A percentile compares a stretch with the other conserved stretches of the same genome.
phyloP scores from a whole-genome alignment of 2,329 filamentous ascomycete species.

The Teratosphaeriaceae sp. region DNA sequence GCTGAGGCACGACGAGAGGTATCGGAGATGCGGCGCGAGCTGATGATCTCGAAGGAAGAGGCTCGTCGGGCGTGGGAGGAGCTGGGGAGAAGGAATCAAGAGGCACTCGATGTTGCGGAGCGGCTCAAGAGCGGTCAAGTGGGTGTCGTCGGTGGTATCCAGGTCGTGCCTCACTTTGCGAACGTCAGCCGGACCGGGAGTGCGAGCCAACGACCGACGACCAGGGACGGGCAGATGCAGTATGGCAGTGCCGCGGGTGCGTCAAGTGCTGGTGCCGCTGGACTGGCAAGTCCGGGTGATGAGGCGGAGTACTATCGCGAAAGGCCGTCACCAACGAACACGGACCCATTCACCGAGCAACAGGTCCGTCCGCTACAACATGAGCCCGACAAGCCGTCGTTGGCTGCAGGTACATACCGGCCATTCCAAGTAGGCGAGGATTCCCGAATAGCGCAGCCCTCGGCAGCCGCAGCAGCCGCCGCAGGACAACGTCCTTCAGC shows the following conservation, averaged over 20 bases:
- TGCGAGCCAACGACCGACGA: slow-evolving; percentile 35
- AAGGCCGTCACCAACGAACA: slow-evolving; percentile 50
- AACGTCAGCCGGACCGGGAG: slow-evolving; percentile 30
- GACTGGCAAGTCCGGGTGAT: slow-evolving; percentile 24
- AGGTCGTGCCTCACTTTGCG: slow-evolving; percentile 65
- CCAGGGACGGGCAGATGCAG: slow-evolving; percentile 29
- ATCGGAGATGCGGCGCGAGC: slow-evolving; percentile 85
- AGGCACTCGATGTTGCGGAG: slow-evolving; percentile 78
- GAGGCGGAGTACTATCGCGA: slow-evolving; percentile 45
- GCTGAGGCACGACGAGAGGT: slow-evolving; percentile 38
- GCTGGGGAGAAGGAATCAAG: slow-evolving; percentile 83
- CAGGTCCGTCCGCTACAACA: slow-evolving; percentile 31
- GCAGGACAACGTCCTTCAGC: not conserved
- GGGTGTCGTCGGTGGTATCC: slow-evolving; percentile 84
- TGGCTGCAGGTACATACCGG: slow-evolving; percentile 26
- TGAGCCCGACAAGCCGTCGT: slow-evolving; percentile 31
- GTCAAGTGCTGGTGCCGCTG: slow-evolving; percentile 17
- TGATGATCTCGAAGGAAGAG: slow-evolving; percentile 93
- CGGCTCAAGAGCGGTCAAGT: slow-evolving; percentile 84
- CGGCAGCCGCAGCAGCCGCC: slow-evolving; percentile 5
- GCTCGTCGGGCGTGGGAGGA: slow-evolving; percentile 96
- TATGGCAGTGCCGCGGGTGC: slow-evolving; percentile 17
- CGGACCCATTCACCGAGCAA: slow-evolving; percentile 56
- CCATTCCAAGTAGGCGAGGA: slow-evolving; percentile 17
- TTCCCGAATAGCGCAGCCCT: slow-evolving; percentile 1